Conservation (phyloP, 352 stramenopile genomes). For the Phytophthora melonis region DNA sequence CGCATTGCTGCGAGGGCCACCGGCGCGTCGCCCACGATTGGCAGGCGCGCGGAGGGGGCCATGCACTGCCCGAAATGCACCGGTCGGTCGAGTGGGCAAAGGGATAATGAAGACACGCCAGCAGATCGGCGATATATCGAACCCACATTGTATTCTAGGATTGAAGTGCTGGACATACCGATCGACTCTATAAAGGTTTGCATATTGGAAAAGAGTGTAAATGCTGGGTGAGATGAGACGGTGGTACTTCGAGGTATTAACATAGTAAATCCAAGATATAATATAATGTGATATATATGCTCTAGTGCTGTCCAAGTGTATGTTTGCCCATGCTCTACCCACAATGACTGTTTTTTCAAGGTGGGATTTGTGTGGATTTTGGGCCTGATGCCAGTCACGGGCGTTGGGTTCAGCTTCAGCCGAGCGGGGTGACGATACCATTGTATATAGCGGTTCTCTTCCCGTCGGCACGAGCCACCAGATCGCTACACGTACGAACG, state of each 20-base stretch:
- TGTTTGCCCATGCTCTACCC: neutral
- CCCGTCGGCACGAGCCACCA: conserved; percentile 2
- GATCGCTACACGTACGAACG: neutral
- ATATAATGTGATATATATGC: neutral
- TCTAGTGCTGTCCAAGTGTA: conserved; percentile 3
- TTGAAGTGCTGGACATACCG: conserved; percentile 3
- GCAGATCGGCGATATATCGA: conserved; percentile 10
- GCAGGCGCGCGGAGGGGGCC: neutral
- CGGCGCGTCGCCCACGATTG: conserved; percentile 1
- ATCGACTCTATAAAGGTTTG: neutral
- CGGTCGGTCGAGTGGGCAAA: conserved; percentile 4
- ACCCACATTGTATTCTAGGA: conserved; percentile 3
- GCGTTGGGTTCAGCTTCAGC: conserved; percentile 8
- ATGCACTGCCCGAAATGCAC: conserved; percentile 7
- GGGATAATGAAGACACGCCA: conserved; percentile 21
- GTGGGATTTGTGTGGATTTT: neutral
- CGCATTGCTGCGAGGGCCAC: conserved; percentile 16
- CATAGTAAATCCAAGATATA: neutral
- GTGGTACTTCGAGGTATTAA: neutral
- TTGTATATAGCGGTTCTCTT: neutral
- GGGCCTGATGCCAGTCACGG: conserved; percentile 8
- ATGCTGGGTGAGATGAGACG: neutral
- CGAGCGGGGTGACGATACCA: conserved; percentile 6
- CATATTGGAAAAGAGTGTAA: neutral
- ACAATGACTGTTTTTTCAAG: conserved; percentile 3